These are phyloP conservation scores for Acidiella bohemica DNA, from an alignment of 495 filamentous ascomycete species.

Conservation along the genomic window DNA sequence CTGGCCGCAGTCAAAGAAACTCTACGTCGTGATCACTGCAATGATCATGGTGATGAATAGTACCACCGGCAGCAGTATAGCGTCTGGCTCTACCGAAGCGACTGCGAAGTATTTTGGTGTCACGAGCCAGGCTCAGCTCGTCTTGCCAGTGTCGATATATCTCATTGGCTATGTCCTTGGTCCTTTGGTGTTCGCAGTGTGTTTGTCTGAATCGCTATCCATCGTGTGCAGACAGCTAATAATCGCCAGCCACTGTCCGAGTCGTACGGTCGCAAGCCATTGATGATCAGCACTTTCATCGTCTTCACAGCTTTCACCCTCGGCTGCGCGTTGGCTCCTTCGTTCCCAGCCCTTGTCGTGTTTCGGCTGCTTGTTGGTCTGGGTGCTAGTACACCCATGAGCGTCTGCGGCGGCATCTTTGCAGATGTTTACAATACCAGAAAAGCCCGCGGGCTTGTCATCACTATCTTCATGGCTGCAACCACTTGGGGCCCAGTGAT, in stretches of 20 bases:
- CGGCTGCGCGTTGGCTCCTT: conserved; percentile 54
- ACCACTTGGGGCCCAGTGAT: conserved; percentile 29
- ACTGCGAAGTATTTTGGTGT: conserved; percentile 47
- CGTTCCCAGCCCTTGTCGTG: conserved; percentile 50
- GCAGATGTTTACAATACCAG: conserved; percentile 57
- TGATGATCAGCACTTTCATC: conserved; percentile 48
- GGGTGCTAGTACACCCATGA: conserved; percentile 52
- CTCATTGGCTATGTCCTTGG: conserved; percentile 58
- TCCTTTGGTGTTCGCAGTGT: conserved; percentile 31
- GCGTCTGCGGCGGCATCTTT: conserved; percentile 58
- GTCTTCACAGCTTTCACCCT: conserved; percentile 55
- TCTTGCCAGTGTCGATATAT: conserved; percentile 66
- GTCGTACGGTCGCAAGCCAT: conserved; percentile 49
- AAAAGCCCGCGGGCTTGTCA: conserved; percentile 48
- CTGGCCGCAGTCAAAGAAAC: conserved; percentile 39
- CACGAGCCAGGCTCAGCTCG: conserved; percentile 40
- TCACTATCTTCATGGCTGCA: conserved; percentile 60
- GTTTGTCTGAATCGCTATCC: neutral
- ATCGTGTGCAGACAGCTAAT: neutral
- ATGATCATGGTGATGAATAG: conserved; percentile 58
- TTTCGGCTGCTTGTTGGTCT: conserved; percentile 55
- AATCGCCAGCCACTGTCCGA: conserved; percentile 45
- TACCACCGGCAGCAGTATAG: conserved; percentile 57
- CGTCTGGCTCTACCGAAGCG: conserved; percentile 46
- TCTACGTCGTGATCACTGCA: conserved; percentile 39